Percentiles rank a stretch among this genome's conserved stretches.
phyloP scores from a whole-genome alignment of 2,329 filamentous ascomycete species.

The Trematosphaeria pertusa region DNA sequence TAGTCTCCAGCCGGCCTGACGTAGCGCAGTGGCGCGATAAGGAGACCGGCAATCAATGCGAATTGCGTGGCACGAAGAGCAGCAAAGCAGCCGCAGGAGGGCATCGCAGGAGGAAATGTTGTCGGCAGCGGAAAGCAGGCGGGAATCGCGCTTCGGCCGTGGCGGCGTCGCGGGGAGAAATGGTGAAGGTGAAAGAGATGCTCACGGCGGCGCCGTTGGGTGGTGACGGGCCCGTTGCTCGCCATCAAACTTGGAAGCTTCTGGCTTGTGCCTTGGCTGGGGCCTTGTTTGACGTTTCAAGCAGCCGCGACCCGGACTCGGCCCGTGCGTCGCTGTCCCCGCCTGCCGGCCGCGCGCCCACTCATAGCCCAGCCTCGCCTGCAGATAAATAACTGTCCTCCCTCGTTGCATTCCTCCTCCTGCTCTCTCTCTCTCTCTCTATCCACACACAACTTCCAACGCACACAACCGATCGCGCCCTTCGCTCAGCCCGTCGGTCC shows the following conservation, averaged over 20 bases:
- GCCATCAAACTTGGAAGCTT: not conserved
- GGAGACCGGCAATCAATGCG: constrained; percentile 3
- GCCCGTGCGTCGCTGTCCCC: not conserved
- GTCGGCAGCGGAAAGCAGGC: no score
- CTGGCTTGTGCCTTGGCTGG: not conserved
- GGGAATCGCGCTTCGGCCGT: no score
- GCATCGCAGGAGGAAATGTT: no score
- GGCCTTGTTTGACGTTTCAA: not conserved
- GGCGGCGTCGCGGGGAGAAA: no score
- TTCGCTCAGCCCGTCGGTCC: no score
- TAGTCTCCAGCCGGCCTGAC: constrained; percentile 3
- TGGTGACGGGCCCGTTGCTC: not conserved
- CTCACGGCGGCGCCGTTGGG: not conserved
- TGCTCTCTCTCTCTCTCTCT: constrained; percentile 5
- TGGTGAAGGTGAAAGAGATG: no score
- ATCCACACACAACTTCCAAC: not conserved
- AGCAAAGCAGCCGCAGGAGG: not conserved
- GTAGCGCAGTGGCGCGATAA: constrained; percentile 5
- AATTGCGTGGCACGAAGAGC: constrained; percentile 2
- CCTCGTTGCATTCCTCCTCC: not conserved
- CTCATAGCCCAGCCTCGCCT: not conserved
- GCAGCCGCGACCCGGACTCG: no score
- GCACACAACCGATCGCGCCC: not conserved
- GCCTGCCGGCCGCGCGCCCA: not conserved
- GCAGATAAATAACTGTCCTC: not conserved